These are phyloP conservation scores for Inosperma sp. DNA, from an alignment of 768 basidiomycete species.

Conservation along the genomic window DNA sequence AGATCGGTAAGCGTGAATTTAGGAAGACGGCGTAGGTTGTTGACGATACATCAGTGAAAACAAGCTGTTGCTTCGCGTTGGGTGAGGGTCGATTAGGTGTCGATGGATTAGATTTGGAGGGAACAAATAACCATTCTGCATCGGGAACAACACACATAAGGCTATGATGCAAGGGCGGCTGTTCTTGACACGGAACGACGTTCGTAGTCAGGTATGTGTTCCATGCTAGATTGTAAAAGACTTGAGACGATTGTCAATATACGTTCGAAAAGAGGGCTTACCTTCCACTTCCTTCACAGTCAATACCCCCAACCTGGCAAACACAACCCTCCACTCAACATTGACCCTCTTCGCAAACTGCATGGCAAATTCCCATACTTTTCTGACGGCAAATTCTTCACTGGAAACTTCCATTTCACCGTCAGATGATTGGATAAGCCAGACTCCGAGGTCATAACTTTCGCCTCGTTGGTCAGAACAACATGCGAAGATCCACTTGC, in stretches of 20 bases:
- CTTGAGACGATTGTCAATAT: slow-evolving; percentile 5
- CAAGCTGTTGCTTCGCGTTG: slow-evolving; percentile 22
- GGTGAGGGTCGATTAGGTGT: slow-evolving; percentile 17
- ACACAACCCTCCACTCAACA: slow-evolving; percentile 76
- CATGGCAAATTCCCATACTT: slow-evolving; percentile 68
- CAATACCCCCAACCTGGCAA: slow-evolving; percentile 66
- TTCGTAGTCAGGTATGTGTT: slow-evolving; percentile 43
- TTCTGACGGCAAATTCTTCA: slow-evolving; percentile 48
- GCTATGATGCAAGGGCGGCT: slow-evolving; percentile 55
- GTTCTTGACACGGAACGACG: slow-evolving; percentile 34
- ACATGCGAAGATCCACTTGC: slow-evolving; percentile 73
- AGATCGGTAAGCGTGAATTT: slow-evolving; percentile 38
- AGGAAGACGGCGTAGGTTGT: slow-evolving; percentile 50
- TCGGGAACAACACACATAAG: slow-evolving; percentile 57
- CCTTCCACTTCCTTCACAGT: slow-evolving; percentile 57
- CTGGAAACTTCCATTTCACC: slow-evolving; percentile 31
- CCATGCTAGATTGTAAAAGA: slow-evolving; percentile 53
- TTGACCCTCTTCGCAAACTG: slow-evolving; percentile 59
- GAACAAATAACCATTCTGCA: slow-evolving; percentile 56
- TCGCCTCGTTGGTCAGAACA: slow-evolving; percentile 79
- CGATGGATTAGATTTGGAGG: slow-evolving; percentile 21
- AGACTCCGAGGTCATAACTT: slow-evolving; percentile 61
- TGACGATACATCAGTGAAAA: slow-evolving; percentile 41
- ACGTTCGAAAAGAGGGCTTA: slow-evolving; percentile 32
- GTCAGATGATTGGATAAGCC: slow-evolving; percentile 50